Percentiles rank a stretch among this genome's conserved stretches.
Conservation (phyloP, 2,329 filamentous ascomycete genomes). For the Phoma herbarum region DNA sequence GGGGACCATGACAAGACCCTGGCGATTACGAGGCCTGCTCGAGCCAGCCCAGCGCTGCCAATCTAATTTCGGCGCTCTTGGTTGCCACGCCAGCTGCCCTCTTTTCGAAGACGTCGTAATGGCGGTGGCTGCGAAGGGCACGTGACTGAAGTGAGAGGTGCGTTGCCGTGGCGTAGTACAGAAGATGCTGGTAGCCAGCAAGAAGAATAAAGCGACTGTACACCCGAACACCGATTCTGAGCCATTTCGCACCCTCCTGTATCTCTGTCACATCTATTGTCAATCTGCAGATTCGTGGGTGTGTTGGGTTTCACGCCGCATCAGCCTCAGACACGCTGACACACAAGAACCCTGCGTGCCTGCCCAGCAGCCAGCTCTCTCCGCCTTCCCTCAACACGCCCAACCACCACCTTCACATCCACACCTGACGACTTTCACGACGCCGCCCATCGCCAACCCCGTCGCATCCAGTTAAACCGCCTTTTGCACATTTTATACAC, state of each 20-base stretch:
- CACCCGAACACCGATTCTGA: constrained; percentile 1
- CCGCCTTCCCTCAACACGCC: constrained; percentile 32
- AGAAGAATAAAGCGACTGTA: constrained; percentile 6
- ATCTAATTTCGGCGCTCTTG: constrained; percentile 26
- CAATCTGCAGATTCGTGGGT: constrained; percentile 22
- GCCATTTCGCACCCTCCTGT: constrained; percentile 3
- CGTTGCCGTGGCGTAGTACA: constrained; percentile 19
- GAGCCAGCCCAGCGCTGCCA: constrained; percentile 24
- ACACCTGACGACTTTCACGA: constrained; percentile 27
- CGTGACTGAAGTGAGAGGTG: constrained; percentile 16
- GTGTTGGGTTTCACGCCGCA: constrained; percentile 36
- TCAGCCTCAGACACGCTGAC: constrained; percentile 38
- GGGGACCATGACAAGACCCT: constrained; percentile 15
- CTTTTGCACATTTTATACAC: constrained; percentile 22
- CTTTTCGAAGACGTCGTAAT: constrained; percentile 22
- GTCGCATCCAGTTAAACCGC: constrained; percentile 28
- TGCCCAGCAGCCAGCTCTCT: constrained; percentile 23
- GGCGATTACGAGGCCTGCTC: constrained; percentile 28
- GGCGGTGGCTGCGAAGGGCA: constrained; percentile 20
- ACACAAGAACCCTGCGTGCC: neutral
- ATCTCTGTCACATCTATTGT: constrained; percentile 8
- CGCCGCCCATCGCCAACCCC: constrained; percentile 24
- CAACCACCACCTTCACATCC: constrained; percentile 38
- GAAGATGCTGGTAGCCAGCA: constrained; percentile 2
- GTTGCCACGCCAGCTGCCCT: constrained; percentile 27